phyloP scores from a whole-genome alignment of 2,329 filamentous ascomycete genomes.

The Xylaria sp. region DNA sequence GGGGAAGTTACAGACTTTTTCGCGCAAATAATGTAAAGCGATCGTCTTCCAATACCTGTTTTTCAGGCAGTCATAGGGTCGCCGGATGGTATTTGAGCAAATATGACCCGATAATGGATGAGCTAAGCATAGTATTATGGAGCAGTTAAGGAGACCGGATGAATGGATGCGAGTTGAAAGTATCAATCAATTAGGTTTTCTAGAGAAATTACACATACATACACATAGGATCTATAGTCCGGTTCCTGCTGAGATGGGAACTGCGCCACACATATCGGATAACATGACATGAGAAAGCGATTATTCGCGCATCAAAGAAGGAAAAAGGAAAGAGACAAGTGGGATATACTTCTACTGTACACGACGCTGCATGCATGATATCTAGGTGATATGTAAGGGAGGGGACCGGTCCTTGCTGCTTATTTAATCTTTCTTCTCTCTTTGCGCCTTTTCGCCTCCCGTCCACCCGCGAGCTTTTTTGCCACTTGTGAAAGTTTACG shows the following conservation, averaged over 20 bases:
- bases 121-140: not conserved
- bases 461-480: not conserved
- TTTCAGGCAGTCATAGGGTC: too few species aligned
- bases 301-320: not conserved
- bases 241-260: not conserved
- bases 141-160: not conserved
- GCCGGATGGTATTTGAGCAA: not conserved
- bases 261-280: not conserved
- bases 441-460: not conserved
- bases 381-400: not conserved
- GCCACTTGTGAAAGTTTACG: not conserved
- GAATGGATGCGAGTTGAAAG: not conserved
- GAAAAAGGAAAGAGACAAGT: not conserved
- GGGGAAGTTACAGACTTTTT: too few species aligned
- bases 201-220: not conserved
- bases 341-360: not conserved
- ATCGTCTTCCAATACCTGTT: not conserved
- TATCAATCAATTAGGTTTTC: not conserved
- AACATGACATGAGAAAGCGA: not conserved
- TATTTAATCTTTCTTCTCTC: too few species aligned
- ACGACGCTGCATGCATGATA: not conserved
- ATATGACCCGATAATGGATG: not conserved
- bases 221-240: not conserved
- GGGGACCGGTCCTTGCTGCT: constrained; percentile 21
- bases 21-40: too few species aligned